A percentile compares a stretch with the other conserved stretches of the same genome.
Conservation (phyloP, 176 grass and related monocot species). For the Rhipidocladum racemiflorum region DNA sequence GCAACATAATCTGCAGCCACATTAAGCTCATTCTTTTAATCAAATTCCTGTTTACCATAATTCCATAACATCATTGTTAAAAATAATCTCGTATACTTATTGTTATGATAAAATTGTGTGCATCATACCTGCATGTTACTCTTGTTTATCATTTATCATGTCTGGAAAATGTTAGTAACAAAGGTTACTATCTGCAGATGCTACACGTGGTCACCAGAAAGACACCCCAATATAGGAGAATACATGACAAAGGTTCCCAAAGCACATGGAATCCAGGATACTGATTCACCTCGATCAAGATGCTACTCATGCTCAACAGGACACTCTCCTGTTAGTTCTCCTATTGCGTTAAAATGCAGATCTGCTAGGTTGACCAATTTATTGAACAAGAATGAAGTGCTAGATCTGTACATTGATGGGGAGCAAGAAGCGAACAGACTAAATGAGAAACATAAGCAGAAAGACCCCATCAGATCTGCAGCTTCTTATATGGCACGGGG, state of each 20-base stretch:
- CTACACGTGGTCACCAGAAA: conserved; percentile 45
- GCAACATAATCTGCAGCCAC: not conserved
- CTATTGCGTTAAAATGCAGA: conserved; percentile 50
- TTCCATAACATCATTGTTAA: not conserved
- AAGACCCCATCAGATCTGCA: conserved; percentile 26
- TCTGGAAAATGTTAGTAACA: conserved; percentile 28
- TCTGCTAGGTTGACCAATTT: conserved; percentile 37
- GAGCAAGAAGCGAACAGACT: conserved; percentile 34
- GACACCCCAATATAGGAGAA: conserved; percentile 26
- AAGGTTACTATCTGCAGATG: conserved; percentile 39
- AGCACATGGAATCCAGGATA: conserved; percentile 29
- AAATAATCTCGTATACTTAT: not conserved
- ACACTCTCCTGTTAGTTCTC: conserved; percentile 53
- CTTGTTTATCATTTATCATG: not conserved
- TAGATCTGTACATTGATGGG: conserved; percentile 56
- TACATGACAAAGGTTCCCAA: conserved; percentile 23
- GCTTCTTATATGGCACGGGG: conserved; percentile 42
- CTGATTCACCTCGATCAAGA: conserved; percentile 56
- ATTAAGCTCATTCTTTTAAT: conserved; percentile 5
- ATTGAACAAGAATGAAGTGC: conserved; percentile 40
- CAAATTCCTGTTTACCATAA: not conserved
- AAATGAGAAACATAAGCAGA: conserved; percentile 30
- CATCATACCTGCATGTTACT: not conserved
- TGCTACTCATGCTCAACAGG: conserved; percentile 50
- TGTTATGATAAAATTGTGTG: not conserved